Evolutionary conservation across 1,139 yeast genomes (phyloP).

Genomic region (Insectozyma bohioensis): DNA sequence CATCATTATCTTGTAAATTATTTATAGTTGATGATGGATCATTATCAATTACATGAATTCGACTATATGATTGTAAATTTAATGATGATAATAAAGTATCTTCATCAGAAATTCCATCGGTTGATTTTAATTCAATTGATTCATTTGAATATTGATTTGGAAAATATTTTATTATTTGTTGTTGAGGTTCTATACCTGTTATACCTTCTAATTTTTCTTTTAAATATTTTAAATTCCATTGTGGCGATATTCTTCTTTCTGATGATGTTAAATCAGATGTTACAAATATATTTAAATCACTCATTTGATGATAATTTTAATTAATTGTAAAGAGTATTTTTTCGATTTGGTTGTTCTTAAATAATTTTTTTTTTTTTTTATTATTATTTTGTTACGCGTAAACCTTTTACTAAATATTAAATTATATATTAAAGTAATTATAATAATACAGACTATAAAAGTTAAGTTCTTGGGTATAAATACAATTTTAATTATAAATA

Average conservation of each 20-base stretch:
- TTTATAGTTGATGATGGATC: conserved; percentile 50
- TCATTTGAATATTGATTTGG: conserved; percentile 41
- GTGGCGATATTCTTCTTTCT: conserved; percentile 65
- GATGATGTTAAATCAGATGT: conserved; percentile 70
- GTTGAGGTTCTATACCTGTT: conserved; percentile 73
- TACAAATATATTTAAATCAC: conserved; percentile 55
- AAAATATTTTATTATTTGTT: conserved; percentile 55
- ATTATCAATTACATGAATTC: conserved; percentile 56
- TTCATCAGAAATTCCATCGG: conserved; percentile 18
- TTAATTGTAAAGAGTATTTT: too few relatives aligned
- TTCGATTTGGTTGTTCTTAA: background rate
- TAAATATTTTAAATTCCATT: conserved; percentile 60
- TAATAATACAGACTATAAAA: conserved; percentile 7
- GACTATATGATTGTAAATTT: conserved; percentile 33
- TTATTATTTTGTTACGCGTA: conserved; percentile 1
- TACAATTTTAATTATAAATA: too few relatives aligned
- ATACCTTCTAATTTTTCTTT: conserved; percentile 62
- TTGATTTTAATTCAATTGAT: conserved; percentile 21
- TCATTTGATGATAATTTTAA: conserved; percentile 24
- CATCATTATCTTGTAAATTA: conserved; percentile 32
- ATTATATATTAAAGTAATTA: too few relatives aligned
- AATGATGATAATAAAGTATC: conserved; percentile 19
- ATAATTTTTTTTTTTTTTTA: conserved; percentile 1
- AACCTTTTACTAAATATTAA: too few relatives aligned
- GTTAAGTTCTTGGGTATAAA: too few relatives aligned